phyloP scores from a whole-genome alignment of 441 rosid species.

The Mallotus japonicus region DNA sequence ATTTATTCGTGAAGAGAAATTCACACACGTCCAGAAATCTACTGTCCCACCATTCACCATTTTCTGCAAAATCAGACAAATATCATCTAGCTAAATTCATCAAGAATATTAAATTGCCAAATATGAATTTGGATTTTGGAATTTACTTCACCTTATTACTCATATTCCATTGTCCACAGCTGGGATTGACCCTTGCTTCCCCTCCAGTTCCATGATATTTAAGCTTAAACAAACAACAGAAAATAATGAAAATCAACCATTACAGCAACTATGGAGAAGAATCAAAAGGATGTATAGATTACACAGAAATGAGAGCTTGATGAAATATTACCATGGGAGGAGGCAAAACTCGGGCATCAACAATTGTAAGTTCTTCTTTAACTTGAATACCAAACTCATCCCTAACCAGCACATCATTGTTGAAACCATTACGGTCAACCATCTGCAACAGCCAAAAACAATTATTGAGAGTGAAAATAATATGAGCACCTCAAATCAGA shows the following conservation, averaged over 20 bases:
- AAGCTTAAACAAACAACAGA: constrained; percentile 40
- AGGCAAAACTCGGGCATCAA: constrained; percentile 66
- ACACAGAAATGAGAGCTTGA: background rate
- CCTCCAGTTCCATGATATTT: constrained; percentile 58
- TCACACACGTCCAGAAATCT: constrained; percentile 60
- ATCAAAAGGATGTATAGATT: too few relatives aligned
- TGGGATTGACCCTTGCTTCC: constrained; percentile 45
- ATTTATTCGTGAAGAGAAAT: constrained; percentile 37
- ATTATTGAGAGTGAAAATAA: background rate
- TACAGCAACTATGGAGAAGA: background rate
- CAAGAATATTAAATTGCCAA: background rate
- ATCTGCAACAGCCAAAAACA: constrained; percentile 33
- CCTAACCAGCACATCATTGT: constrained; percentile 20
- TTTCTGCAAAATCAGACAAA: constrained; percentile 44
- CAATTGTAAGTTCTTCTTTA: constrained; percentile 25
- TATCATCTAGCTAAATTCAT: too few relatives aligned
- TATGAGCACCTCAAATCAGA: background rate
- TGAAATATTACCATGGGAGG: constrained; percentile 50
- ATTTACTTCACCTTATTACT: constrained; percentile 48
- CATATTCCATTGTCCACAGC: constrained; percentile 78
- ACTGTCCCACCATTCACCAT: constrained; percentile 70
- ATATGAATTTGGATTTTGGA: background rate
- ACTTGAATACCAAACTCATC: constrained; percentile 65
- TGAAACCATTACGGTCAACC: constrained; percentile 24
- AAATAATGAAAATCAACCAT: too few relatives aligned